Percentiles rank a stretch among this genome's conserved stretches.
These are phyloP conservation scores for Phytophthora tubulina DNA, from an alignment of 352 stramenopile species.

Conservation along the genomic window DNA sequence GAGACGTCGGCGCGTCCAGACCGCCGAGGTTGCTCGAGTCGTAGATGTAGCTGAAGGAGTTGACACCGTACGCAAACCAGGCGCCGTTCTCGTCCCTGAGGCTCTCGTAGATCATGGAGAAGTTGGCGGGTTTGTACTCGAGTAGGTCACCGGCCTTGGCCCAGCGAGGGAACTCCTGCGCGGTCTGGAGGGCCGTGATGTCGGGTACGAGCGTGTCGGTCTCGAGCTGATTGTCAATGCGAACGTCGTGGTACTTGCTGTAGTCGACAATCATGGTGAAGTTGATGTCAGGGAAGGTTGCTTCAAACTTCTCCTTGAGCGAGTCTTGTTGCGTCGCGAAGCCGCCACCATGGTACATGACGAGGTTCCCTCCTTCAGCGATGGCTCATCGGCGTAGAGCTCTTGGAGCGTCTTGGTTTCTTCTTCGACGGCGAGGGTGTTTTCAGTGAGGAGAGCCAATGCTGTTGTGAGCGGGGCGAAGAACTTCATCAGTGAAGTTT, in stretches of 20 bases:
- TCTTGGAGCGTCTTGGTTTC: constrained; percentile 55
- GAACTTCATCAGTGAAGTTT: constrained; percentile 15
- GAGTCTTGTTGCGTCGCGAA: constrained; percentile 36
- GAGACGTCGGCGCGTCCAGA: constrained; percentile 32
- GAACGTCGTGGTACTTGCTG: constrained; percentile 66
- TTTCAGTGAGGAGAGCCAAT: constrained; percentile 6
- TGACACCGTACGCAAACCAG: constrained; percentile 49
- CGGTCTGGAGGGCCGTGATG: constrained; percentile 54
- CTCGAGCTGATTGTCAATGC: constrained; percentile 70
- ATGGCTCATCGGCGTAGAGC: constrained; percentile 54
- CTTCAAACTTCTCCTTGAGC: background rate
- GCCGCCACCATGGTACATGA: constrained; percentile 54
- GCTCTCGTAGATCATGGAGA: constrained; percentile 54
- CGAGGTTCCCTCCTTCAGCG: constrained; percentile 58
- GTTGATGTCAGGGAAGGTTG: constrained; percentile 48
- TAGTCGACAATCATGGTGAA: constrained; percentile 68
- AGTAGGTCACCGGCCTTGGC: constrained; percentile 46
- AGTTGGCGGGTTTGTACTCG: constrained; percentile 55
- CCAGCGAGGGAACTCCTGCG: constrained; percentile 62
- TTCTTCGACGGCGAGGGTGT: constrained; percentile 32
- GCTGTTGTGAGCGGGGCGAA: constrained; percentile 10
- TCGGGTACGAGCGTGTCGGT: constrained; percentile 52
- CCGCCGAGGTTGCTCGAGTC: constrained; percentile 31
- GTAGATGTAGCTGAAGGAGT: constrained; percentile 50
- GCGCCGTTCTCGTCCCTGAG: constrained; percentile 41